Base-by-base conservation (phyloP, 441 rosid species). In the Aquilaria agallochum region DNA sequence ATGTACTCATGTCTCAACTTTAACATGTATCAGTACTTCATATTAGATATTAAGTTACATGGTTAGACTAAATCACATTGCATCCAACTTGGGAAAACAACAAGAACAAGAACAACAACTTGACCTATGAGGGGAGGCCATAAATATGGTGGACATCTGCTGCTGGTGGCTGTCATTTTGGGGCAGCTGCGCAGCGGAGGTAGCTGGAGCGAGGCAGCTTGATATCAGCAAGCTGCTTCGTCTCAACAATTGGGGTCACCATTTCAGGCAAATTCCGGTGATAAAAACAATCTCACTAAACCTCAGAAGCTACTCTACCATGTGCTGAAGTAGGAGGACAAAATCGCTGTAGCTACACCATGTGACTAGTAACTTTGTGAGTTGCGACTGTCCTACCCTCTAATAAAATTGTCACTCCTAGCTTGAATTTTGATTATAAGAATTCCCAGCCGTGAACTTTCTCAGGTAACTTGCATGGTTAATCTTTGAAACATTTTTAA, bases 251-350 rank as follows among this genome's bases (percentile, higher is more conserved):
- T 76, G 80, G 80, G 13, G 55, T 27, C 9, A 54, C 20, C 55
- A 61, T 53, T 79, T 76, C 62, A 63, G 56, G 40, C 31, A 62
- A 40, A 56, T 66, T 11, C 71, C 71, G 5, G 0, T 66, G 0
- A 68, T 79, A 14, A 67, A 15, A 60, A 69, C 3, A 79, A 72
- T 50, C 66, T 71, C 14, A 73, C 75, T 7, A 66, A 74, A 42
- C 27, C 27, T 20, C 27, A 20, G 27, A 20, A 20, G 27, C 27
- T 20, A 20, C 27, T 20, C 27, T 50, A 3, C 10, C 66, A 64
- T 11, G 2, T 62, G n/a, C 33, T 4, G 34, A 10, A 0, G n/a
- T 33, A 31, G 55, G 2, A 15, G n/a, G 10, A 27, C 31, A 11
- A 4, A 6, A 4, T 52, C 31, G 9, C 31, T 9, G 20, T 52